Evolutionary conservation across 1,139 yeast species (phyloP), one percentile per base, ranked within the genome.

Genomic region (Taphrina deformans): DNA sequence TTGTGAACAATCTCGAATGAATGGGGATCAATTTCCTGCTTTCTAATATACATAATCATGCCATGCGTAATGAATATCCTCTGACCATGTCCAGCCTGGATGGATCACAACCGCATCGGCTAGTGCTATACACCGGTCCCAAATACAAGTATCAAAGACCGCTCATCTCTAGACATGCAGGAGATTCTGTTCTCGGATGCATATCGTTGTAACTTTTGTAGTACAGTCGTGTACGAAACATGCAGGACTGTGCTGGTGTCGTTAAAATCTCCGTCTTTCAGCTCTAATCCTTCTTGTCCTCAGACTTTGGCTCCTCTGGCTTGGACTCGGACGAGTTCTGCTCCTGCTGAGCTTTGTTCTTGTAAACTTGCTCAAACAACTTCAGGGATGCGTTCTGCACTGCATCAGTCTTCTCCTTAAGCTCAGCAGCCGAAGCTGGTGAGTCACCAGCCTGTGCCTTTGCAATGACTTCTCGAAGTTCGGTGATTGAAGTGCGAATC

Each of bases 361-460:
- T 92, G 90, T 92, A 92, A 82, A 92, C 87, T 82, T 90, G 89
- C 84, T 91, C 97, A 80, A 93, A 93, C 74, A 91, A 86, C 80
- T 91, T 90, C 82, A 93, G 84, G 64, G 97, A 90, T 76, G 89
- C 87, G 78, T 84, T 85, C 83, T 92, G 97, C 78, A 93, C 85
- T 79, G 89, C 97, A 75, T 91, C 97, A 73, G 93, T 86, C 90
- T 92, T 92, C 78, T 86, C 79, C 86, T 90, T 91, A 79, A 93
- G 84, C 73, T 86, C 92, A 73, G 87, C 85, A 72, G 90, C 83
- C 74, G 88, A 86, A 74, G 90, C 93, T 21, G 59, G 56, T 72
- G 83, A 84, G 79, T 88, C 95, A 78, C 97, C 97, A 72, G 93
- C 82, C 83, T 92, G 97, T 72, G 95, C 96, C 83, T 89, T 89